These are phyloP conservation scores for Musa acuminata DNA, from an alignment of 176 grass and related monocot genomes.

Conservation along the genomic window DNA sequence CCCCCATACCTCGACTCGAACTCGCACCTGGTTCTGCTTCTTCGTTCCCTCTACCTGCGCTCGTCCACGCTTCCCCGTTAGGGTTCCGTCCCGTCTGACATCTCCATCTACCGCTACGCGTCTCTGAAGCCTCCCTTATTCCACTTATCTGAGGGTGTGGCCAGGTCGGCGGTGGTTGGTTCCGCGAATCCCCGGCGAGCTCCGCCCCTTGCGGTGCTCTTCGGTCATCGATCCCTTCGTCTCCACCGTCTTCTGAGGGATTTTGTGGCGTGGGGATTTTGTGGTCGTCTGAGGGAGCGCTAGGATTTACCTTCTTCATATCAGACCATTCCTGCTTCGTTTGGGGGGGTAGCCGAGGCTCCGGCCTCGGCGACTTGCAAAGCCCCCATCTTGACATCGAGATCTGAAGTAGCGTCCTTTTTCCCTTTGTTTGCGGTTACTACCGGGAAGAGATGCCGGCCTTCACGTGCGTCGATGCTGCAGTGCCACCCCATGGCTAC, in stretches of 20 bases:
- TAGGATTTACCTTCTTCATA: not conserved
- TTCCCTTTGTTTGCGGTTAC: not conserved
- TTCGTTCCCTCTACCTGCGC: not conserved
- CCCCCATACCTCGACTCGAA: not conserved
- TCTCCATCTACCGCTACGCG: not conserved
- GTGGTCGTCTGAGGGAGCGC: not conserved
- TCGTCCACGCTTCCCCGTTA: not conserved
- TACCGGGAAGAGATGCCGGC: slow-evolving; percentile 26
- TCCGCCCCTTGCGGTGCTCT: not conserved
- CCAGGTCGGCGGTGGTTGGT: too few species aligned
- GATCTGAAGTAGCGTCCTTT: not conserved
- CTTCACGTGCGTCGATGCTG: slow-evolving; percentile 8
- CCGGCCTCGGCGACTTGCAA: slow-evolving; percentile 23
- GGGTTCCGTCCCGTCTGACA: not conserved
- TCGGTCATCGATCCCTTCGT: not conserved
- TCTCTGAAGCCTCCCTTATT: not conserved
- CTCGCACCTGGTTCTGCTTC: not conserved
- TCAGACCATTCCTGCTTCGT: slow-evolving; percentile 1
- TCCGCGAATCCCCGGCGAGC: not conserved
- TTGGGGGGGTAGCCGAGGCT: slow-evolving; percentile 25
- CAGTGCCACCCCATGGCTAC: not conserved
- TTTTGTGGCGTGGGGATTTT: slow-evolving; percentile 23
- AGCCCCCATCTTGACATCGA: slow-evolving; percentile 16
- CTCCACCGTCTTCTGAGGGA: slow-evolving; percentile 19
- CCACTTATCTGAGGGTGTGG: too few species aligned